Base-by-base conservation (phyloP, 768 basidiomycete genomes). In the Coprinellus aureogranulatus region DNA sequence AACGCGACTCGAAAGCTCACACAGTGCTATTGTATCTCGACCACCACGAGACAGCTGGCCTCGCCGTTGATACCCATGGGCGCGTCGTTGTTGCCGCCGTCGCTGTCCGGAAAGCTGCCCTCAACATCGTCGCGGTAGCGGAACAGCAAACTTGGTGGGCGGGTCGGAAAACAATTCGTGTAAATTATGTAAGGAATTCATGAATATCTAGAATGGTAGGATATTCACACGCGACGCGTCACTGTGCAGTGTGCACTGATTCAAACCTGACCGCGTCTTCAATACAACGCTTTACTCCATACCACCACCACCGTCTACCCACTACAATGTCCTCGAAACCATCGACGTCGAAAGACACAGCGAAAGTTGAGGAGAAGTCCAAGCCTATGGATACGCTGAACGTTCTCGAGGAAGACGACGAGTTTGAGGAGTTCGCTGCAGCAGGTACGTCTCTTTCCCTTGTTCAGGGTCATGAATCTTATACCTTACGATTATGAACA, bases 381-480 rank as follows among this genome's bases (percentile, higher is more conserved):
- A 44, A 44, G 18, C 8, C 41, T n/a, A 22, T 44, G 9, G 18
- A 18, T 5, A 47, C 84, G 66, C 82, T 96, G 0, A 92, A 94
- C 41, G 87, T 94, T n/a, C 76, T 98, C 6, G 94, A 98, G 67
- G 94, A 98, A 69, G 94, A 98, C 70, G 94, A 98, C 69, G 94
- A 98, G 75, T 98, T 98, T 65, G 94, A 96, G 68, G 94, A 95
- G 66, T 96, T 96, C 70, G 76, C 84, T 16, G 89, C 84, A 47
- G 89, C 90, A 77, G 94, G 94, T 91, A 57, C 69, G 26, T 23
- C 37, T 34, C 4, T 14, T 55, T 9, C 12, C 5, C n/a, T n/a
- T n/a, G n/a, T n/a, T n/a, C n/a, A n/a, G n/a, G n/a, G n/a, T n/a
- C n/a, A n/a, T n/a, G n/a, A n/a, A n/a, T n/a, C n/a, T n/a, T n/a